A percentile compares a stretch with the other conserved stretches of the same genome.
Conservation (phyloP, 352 stramenopile species). For the Phytophthora tentaculata region DNA sequence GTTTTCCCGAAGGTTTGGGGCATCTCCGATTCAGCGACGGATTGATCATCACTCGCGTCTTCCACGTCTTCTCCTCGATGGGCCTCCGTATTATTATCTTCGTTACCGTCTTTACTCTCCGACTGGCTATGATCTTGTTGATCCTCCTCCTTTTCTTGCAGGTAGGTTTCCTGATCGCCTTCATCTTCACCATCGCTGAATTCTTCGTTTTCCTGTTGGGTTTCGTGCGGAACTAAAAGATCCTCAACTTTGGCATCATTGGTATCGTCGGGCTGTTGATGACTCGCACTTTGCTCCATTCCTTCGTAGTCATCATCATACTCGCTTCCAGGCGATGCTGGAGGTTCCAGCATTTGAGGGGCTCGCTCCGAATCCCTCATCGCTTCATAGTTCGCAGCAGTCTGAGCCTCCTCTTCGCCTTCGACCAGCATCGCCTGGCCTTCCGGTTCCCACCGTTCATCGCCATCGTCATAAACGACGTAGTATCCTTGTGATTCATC, state of each 20-base stretch:
- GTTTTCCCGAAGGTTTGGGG: conserved; percentile 48
- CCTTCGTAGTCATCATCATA: conserved; percentile 40
- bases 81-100: conserved; percentile 5
- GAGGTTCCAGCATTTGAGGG: conserved; percentile 53
- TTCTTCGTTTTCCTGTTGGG: neutral
- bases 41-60: conserved; percentile 41
- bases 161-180: conserved; percentile 4
- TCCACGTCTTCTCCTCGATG: neutral
- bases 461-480: conserved; percentile 83
- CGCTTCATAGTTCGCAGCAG: conserved; percentile 16
- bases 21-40: conserved; percentile 50
- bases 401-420: conserved; percentile 27
- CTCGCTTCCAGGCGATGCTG: conserved; percentile 39
- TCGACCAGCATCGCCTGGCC: conserved; percentile 50
- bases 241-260: conserved; percentile 12
- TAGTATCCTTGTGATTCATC: conserved; percentile 57
- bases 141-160: conserved; percentile 6
- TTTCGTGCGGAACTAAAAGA: neutral
- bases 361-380: neutral
- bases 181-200: neutral
- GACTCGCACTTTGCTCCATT: conserved; percentile 21
- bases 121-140: neutral
- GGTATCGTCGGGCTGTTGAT: neutral
- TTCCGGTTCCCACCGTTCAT: conserved; percentile 73
- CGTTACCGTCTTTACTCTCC: conserved; percentile 8